phyloP scores from a whole-genome alignment of 768 basidiomycete species.

The Crassisporium funariophilum region DNA sequence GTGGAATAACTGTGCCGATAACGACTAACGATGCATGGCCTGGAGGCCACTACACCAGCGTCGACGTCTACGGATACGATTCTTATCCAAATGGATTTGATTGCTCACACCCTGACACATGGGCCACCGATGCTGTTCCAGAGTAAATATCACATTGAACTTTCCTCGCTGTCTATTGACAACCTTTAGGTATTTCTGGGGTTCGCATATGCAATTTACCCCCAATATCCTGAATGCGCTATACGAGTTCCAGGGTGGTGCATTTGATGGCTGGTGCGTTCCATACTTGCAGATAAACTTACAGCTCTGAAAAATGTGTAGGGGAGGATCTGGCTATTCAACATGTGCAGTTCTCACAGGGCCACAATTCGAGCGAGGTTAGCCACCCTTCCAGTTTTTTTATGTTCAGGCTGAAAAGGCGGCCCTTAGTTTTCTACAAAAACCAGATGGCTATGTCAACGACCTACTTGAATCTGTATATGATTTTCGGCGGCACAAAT shows the following conservation, averaged over 20 bases:
- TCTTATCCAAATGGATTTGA: constrained; percentile 59
- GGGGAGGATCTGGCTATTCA: constrained; percentile 43
- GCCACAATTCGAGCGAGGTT: constrained; percentile 48
- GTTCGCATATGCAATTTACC: constrained; percentile 36
- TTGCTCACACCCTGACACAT: constrained; percentile 47
- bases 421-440: constrained; percentile 46
- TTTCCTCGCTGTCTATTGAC: neutral
- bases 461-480: constrained; percentile 51
- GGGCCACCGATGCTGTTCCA: constrained; percentile 47
- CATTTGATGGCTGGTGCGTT: constrained; percentile 49
- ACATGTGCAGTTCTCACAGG: constrained; percentile 37
- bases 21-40: constrained; percentile 51
- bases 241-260: constrained; percentile 52
- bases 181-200: constrained; percentile 37
- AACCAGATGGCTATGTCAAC: constrained; percentile 49
- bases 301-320: constrained; percentile 14
- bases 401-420: neutral
- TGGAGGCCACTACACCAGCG: constrained; percentile 45
- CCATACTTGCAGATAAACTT: neutral
- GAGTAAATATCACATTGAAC: constrained; percentile 23
- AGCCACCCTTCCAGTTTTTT: neutral
- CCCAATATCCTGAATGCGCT: constrained; percentile 43
- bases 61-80: constrained; percentile 54
- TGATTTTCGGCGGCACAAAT: constrained; percentile 54
- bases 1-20: constrained; percentile 49